Percentiles rank a stretch among this genome's conserved stretches.
Evolutionary conservation across 768 basidiomycete genomes (phyloP).

Genomic region (Holtermanniella nyarrowii): DNA sequence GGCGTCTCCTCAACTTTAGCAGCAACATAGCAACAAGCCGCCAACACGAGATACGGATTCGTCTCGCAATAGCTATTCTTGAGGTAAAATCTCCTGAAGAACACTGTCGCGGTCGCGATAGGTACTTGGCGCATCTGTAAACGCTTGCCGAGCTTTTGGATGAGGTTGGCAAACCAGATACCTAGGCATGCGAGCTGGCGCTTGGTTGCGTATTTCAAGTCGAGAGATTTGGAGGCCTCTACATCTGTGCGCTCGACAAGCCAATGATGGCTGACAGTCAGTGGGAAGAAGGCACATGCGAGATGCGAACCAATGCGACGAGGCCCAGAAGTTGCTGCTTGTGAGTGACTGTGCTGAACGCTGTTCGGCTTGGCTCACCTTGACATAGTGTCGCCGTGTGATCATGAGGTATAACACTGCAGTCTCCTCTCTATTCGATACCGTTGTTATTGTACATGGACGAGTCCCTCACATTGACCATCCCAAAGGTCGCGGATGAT

Average conservation of each 20-base stretch:
- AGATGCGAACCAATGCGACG: slow-evolving; percentile 66
- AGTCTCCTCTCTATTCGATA: no score
- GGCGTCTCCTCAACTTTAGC: slow-evolving; percentile 96
- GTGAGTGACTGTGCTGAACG: no score
- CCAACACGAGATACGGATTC: slow-evolving; percentile 82
- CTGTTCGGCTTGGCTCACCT: no score
- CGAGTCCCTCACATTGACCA: no score
- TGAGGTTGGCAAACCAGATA: slow-evolving; percentile 76
- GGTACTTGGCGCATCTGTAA: slow-evolving; percentile 74
- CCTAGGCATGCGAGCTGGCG: slow-evolving; percentile 71
- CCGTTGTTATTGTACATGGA: no score
- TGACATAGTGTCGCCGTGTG: no score
- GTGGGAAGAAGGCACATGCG: background rate
- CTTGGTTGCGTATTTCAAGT: slow-evolving; percentile 66
- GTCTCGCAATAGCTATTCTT: slow-evolving; percentile 94
- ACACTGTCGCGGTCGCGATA: slow-evolving; percentile 85
- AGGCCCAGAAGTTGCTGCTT: slow-evolving; percentile 82
- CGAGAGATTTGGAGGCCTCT: slow-evolving; percentile 61
- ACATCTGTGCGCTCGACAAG: slow-evolving; percentile 71
- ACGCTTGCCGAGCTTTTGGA: slow-evolving; percentile 77
- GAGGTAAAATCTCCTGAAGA: slow-evolving; percentile 92
- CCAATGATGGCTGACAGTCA: slow-evolving; percentile 69
- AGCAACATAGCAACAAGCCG: slow-evolving; percentile 89
- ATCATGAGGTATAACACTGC: no score
- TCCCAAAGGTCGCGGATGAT: no score